Percentiles rank a stretch among this genome's conserved stretches.
These are phyloP conservation scores for Musa balbisiana DNA, from an alignment of 202 grass and related monocot species.

Conservation along the genomic window DNA sequence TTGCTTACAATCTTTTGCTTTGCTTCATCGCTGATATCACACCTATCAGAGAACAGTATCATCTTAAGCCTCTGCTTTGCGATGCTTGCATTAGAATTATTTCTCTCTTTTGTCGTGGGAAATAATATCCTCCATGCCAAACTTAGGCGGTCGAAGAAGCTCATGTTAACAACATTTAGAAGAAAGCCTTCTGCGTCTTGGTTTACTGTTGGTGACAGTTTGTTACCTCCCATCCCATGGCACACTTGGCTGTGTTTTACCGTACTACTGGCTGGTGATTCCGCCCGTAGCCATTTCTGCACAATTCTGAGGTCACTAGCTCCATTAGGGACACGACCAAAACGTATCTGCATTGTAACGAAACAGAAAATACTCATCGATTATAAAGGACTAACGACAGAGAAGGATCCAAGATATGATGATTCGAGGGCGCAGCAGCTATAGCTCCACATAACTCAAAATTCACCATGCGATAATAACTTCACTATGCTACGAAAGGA, in stretches of 20 bases:
- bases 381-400: neutral
- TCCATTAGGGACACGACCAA: slow-evolving; percentile 32
- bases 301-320: slow-evolving; percentile 31
- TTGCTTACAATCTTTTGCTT: slow-evolving; percentile 90
- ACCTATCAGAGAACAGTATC: slow-evolving; percentile 90
- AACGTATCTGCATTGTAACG: slow-evolving; percentile 27
- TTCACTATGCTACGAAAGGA: neutral
- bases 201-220: slow-evolving; percentile 48
- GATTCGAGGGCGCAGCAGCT: neutral
- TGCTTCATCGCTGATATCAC: slow-evolving; percentile 77
- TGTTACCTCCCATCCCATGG: slow-evolving; percentile 36
- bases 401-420: neutral
- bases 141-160: slow-evolving; percentile 63
- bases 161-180: slow-evolving; percentile 53
- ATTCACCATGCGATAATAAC: neutral
- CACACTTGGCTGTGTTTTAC: slow-evolving; percentile 16
- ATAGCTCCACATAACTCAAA: neutral
- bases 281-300: slow-evolving; percentile 20
- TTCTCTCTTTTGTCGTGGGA: slow-evolving; percentile 41
- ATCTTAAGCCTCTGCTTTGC: slow-evolving; percentile 96
- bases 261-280: slow-evolving; percentile 17
- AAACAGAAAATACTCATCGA: neutral
- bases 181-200: slow-evolving; percentile 71
- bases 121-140: slow-evolving; percentile 88
- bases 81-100: slow-evolving; percentile 73